Evolutionary conservation across 1,284 basidiomycete genomes (phyloP).

Genomic region (Volvariella surrecta): DNA sequence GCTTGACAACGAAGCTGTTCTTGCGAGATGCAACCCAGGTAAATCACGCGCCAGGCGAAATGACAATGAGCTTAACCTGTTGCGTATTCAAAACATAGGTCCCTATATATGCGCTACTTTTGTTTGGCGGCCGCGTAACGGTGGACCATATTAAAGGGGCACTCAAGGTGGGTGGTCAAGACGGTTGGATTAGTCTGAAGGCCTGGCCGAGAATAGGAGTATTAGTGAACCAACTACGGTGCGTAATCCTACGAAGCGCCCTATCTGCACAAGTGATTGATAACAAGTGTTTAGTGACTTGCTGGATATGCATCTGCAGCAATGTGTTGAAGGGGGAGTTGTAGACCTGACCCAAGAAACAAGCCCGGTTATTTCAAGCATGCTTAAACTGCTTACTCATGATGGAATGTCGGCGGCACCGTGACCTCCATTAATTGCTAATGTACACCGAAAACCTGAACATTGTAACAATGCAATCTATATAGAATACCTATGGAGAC

Average conservation of each 20-base stretch:
- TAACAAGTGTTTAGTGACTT: constrained; percentile 36
- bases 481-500: no score
- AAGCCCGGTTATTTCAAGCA: constrained; percentile 51
- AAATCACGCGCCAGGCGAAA: constrained; percentile 1
- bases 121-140: constrained; percentile 77
- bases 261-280: neutral
- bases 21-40: constrained; percentile 87
- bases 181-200: constrained; percentile 53
- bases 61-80: neutral
- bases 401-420: constrained; percentile 37
- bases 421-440: no score
- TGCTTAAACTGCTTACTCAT: constrained; percentile 57
- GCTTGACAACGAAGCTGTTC: constrained; percentile 81
- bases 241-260: constrained; percentile 8
- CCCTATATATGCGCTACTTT: constrained; percentile 77
- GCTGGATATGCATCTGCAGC: constrained; percentile 62
- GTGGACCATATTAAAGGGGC: constrained; percentile 78
- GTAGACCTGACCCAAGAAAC: constrained; percentile 37
- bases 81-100: no score
- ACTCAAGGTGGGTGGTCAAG: constrained; percentile 52
- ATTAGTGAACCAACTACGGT: constrained; percentile 85
- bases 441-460: constrained; percentile 4
- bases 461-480: neutral
- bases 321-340: constrained; percentile 44
- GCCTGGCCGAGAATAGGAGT: constrained; percentile 88